Conservation (phyloP, 179 eudicot genomes). For the Beta corolliflora region DNA sequence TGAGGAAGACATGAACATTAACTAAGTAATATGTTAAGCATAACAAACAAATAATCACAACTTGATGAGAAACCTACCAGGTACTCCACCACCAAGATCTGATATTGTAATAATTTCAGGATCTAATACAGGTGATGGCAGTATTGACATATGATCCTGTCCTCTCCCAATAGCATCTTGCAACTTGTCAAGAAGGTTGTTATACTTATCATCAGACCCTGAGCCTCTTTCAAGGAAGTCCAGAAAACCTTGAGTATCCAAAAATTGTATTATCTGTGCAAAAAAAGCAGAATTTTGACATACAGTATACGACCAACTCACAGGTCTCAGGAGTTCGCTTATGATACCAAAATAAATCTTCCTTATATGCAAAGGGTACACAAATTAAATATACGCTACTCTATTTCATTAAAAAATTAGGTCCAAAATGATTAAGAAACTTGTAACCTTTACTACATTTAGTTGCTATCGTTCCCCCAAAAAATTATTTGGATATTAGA, state of each 20-base stretch:
- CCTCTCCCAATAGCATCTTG: slow-evolving; percentile 99
- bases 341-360: too few relatives aligned
- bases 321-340: neutral
- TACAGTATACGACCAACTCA: neutral
- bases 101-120: slow-evolving; percentile 89
- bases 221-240: slow-evolving; percentile 93
- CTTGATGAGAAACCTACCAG: slow-evolving; percentile 42
- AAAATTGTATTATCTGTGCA: slow-evolving; percentile 82
- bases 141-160: slow-evolving; percentile 82
- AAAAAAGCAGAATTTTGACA: slow-evolving; percentile 15
- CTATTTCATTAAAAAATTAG: neutral
- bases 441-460: neutral
- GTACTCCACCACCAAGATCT: slow-evolving; percentile 54
- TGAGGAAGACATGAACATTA: neutral
- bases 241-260: slow-evolving; percentile 98
- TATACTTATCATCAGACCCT: slow-evolving; percentile 63
- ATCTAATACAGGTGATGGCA: slow-evolving; percentile 60
- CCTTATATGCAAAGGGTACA: too few relatives aligned
- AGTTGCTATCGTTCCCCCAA: neutral
- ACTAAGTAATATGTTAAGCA: neutral
- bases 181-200: slow-evolving; percentile 93
- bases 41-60: neutral
- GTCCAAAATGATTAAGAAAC: neutral
- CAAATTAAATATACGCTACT: too few relatives aligned
- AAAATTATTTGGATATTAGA: neutral